Conservation (phyloP, 352 stramenopile genomes). For the Pythium dissotocum region DNA sequence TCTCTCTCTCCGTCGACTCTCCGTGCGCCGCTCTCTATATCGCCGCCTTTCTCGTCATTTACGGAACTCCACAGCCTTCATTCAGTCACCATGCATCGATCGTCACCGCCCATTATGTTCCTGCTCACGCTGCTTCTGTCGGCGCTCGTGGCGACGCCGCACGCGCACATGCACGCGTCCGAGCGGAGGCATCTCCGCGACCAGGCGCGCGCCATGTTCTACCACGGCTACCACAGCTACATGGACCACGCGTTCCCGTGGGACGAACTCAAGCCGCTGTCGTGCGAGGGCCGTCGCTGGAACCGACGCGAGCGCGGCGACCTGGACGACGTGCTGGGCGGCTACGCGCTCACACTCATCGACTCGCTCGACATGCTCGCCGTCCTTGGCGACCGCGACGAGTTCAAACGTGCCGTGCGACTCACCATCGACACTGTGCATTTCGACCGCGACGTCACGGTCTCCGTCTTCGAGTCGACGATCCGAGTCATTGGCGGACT, state of each 20-base stretch:
- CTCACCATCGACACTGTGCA: constrained; percentile 56
- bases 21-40: background rate
- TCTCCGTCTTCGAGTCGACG: constrained; percentile 93
- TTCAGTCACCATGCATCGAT: background rate
- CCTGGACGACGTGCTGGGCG: constrained; percentile 82
- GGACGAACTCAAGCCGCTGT: constrained; percentile 88
- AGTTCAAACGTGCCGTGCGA: constrained; percentile 72
- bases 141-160: background rate
- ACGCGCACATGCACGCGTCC: constrained; percentile 63
- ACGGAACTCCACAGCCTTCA: background rate
- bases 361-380: constrained; percentile 91
- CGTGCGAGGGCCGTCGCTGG: constrained; percentile 74
- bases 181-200: constrained; percentile 69
- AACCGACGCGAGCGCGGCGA: constrained; percentile 79
- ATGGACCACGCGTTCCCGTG: constrained; percentile 86
- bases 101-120: background rate
- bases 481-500: constrained; percentile 92
- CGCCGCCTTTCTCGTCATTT: background rate
- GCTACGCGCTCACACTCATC: constrained; percentile 84
- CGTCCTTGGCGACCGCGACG: constrained; percentile 76
- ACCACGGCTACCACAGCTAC: constrained; percentile 88
- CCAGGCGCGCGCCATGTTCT: constrained; percentile 86
- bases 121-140: background rate
- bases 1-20: background rate
- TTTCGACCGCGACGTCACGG: constrained; percentile 89